Base-by-base conservation (phyloP, 805 yeast species). In the Myxozyma geophila region DNA sequence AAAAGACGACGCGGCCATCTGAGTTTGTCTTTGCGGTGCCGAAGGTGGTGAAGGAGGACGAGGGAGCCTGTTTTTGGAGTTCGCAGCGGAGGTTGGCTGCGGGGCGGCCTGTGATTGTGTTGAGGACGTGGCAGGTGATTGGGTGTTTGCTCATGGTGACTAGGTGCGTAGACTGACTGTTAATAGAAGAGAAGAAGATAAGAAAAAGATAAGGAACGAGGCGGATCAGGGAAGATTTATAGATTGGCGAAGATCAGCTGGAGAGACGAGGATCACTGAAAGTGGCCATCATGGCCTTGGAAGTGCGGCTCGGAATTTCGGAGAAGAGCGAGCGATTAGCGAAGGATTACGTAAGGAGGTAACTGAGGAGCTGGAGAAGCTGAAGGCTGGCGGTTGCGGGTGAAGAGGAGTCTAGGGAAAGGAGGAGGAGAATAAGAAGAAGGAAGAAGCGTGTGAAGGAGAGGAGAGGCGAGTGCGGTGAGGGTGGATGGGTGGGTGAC, bases 91-190 rank as follows among this genome's bases (percentile, higher is more conserved):
- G 92, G n/a, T 80, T 81, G 0, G 77, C 73, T 0, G 97, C 97
- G 0, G 98, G 98, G 64, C 79, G 82, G 0, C 98, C 98, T 7
- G 80, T 76, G 9, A 89, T 86, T 7, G 97, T 92, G 72, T 92
- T 97, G 23, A 92, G 80, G 9, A 92, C 84, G 74, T 92, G 98
- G 77, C 98, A 92, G 2, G 97, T 92, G 46, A 92, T 84, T 50
- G 93, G 93, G 69, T 77, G 77, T 54, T 75, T 57, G 9, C 74
- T 72, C 61, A 58, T 67, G 19, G 21, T 41, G 44, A 40, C n/a
- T 28, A 37, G 28, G 9, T 6, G 17, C 7, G 28, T 28, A 39
- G 33, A 28, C 28, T 28, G 28, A 28, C 5, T 5, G 28, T 28
- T 28, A 28, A 50, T 33, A 43, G 9, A 12, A 19, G 10, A 43